Evolutionary conservation across 2,329 filamentous ascomycete species (phyloP).

Genomic region (Ophiostoma fasciatum): DNA sequence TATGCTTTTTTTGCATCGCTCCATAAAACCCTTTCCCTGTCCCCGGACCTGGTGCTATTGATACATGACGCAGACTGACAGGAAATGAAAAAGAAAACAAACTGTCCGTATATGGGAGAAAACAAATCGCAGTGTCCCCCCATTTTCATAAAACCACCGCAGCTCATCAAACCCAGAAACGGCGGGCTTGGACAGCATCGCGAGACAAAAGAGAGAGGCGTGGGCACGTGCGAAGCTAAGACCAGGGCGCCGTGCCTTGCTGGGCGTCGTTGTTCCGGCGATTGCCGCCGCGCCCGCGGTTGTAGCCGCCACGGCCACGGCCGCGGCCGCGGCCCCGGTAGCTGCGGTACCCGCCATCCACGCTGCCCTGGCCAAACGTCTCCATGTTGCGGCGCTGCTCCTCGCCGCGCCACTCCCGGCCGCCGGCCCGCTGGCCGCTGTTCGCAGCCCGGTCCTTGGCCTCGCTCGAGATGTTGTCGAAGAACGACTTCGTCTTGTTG

Average conservation of each 20-base stretch:
- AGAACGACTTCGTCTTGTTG: constrained; percentile 83
- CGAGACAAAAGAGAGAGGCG: neutral
- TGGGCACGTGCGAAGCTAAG: too few relatives aligned
- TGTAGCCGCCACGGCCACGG: constrained; percentile 38
- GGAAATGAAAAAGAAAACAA: too few relatives aligned
- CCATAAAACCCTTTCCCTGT: too few relatives aligned
- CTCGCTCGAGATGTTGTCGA: constrained; percentile 96
- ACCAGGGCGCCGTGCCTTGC: constrained; percentile 2
- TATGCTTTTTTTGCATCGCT: too few relatives aligned
- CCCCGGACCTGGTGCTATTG: too few relatives aligned
- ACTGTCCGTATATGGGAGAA: too few relatives aligned
- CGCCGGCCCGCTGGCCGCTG: constrained; percentile 51
- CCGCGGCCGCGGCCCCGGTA: constrained; percentile 70
- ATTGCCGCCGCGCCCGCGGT: constrained; percentile 19
- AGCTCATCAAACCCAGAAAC: too few relatives aligned
- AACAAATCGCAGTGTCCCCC: too few relatives aligned
- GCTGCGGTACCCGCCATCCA: constrained; percentile 63
- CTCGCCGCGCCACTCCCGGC: constrained; percentile 78
- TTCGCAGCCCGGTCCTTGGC: constrained; percentile 74
- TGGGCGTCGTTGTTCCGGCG: constrained; percentile 8
- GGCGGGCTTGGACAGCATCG: too few relatives aligned
- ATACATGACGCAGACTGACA: too few relatives aligned
- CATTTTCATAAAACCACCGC: too few relatives aligned
- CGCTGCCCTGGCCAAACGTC: constrained; percentile 92
- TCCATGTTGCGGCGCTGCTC: constrained; percentile 95